Evolutionary conservation across 768 basidiomycete species (phyloP).

Genomic region (Boletellus emodensis): DNA sequence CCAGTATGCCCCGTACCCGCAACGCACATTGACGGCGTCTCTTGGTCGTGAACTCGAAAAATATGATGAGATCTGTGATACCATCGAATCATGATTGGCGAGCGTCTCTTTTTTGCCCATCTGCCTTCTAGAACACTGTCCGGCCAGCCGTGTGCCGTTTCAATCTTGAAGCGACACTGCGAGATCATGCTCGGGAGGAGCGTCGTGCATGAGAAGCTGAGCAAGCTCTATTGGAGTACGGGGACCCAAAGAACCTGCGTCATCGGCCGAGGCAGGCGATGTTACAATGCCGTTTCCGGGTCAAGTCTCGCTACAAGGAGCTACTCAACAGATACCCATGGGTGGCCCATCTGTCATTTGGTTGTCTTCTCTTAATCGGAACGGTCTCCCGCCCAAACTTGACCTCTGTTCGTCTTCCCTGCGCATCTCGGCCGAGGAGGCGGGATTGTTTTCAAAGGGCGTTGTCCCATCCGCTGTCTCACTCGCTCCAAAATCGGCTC

Average conservation of each 20-base stretch:
- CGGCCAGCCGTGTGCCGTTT: constrained; percentile 62
- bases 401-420: too few species aligned
- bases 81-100: constrained; percentile 69
- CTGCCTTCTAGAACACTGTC: background rate
- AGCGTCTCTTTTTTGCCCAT: constrained; percentile 22
- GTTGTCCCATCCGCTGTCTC: too few species aligned
- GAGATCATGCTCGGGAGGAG: constrained; percentile 64
- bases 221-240: constrained; percentile 36
- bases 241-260: constrained; percentile 21
- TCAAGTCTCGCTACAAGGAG: constrained; percentile 35
- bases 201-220: constrained; percentile 46
- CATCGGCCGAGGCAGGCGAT: constrained; percentile 21
- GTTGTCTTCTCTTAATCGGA: too few species aligned
- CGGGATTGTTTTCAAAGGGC: too few species aligned
- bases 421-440: too few species aligned
- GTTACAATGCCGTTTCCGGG: constrained; percentile 20
- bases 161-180: constrained; percentile 65
- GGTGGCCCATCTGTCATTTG: constrained; percentile 76
- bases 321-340: constrained; percentile 28
- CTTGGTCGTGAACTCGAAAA: constrained; percentile 73
- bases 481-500: too few species aligned
- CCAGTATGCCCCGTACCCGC: constrained; percentile 56
- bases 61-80: constrained; percentile 77
- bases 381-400: too few species aligned
- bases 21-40: constrained; percentile 57